A percentile compares a stretch with the other conserved stretches of the same genome.
phyloP scores from a whole-genome alignment of 148 eudicot genomes.

The Gaultheria prostrata region DNA sequence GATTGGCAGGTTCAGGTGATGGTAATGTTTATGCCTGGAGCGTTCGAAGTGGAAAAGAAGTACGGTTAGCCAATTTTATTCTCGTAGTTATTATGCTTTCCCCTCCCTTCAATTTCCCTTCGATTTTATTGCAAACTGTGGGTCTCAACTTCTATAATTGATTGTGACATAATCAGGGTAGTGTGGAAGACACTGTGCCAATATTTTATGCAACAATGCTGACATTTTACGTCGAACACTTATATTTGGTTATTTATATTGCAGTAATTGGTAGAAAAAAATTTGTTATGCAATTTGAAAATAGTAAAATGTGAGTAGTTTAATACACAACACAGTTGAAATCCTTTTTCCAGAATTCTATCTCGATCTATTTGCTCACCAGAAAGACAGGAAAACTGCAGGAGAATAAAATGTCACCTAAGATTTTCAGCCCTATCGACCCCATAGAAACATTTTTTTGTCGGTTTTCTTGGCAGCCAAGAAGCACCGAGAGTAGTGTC shows the following conservation, averaged over 20 bases:
- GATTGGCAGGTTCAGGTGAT: slow-evolving; percentile 88
- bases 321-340: neutral
- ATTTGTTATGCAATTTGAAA: neutral
- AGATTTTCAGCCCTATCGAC: neutral
- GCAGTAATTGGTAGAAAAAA: neutral
- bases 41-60: slow-evolving; percentile 94
- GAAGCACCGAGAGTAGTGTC: neutral
- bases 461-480: neutral
- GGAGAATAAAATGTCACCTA: neutral
- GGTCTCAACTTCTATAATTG: neutral
- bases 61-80: slow-evolving; percentile 28
- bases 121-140: neutral
- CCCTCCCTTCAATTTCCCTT: neutral
- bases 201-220: neutral
- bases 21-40: slow-evolving; percentile 99
- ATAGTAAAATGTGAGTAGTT: neutral
- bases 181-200: neutral
- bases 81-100: neutral
- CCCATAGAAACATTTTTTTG: neutral
- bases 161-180: neutral
- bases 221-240: neutral
- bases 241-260: neutral
- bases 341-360: neutral
- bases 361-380: slow-evolving; percentile 4
- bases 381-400: neutral